Percentiles rank a stretch among this genome's conserved stretches.
These are phyloP conservation scores for Evernia prunastri DNA, from an alignment of 495 filamentous ascomycete genomes.

Conservation along the genomic window DNA sequence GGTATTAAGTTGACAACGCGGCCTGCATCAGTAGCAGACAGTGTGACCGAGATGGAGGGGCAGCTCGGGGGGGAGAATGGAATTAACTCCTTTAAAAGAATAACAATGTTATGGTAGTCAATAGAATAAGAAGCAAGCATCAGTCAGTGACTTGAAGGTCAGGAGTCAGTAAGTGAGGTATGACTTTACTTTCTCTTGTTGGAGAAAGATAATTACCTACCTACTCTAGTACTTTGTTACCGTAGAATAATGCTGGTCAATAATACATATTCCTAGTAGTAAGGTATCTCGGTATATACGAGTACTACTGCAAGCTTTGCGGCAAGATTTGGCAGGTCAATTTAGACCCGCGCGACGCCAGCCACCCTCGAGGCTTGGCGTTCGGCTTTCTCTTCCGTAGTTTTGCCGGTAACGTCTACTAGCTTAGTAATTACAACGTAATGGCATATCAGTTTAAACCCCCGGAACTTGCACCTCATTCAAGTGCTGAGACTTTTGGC, in stretches of 20 bases:
- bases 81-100: neutral
- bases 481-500: neutral
- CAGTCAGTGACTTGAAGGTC: too few relatives aligned
- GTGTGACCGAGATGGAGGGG: neutral
- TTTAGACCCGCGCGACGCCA: neutral
- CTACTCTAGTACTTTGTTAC: too few relatives aligned
- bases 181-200: too few relatives aligned
- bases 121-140: neutral
- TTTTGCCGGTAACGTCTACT: too few relatives aligned
- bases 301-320: neutral
- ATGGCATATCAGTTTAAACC: neutral
- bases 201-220: too few relatives aligned
- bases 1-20: constrained; percentile 1
- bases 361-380: neutral
- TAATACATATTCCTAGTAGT: too few relatives aligned
- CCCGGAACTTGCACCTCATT: neutral
- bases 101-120: neutral
- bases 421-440: too few relatives aligned
- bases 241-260: too few relatives aligned
- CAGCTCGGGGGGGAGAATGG: neutral
- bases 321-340: neutral
- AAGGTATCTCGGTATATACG: too few relatives aligned
- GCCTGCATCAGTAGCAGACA: neutral
- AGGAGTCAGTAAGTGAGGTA: too few relatives aligned
- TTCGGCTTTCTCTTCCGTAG: neutral